Evolutionary conservation across 2,329 filamentous ascomycete species (phyloP).

Genomic region (Colletotrichum filicis): DNA sequence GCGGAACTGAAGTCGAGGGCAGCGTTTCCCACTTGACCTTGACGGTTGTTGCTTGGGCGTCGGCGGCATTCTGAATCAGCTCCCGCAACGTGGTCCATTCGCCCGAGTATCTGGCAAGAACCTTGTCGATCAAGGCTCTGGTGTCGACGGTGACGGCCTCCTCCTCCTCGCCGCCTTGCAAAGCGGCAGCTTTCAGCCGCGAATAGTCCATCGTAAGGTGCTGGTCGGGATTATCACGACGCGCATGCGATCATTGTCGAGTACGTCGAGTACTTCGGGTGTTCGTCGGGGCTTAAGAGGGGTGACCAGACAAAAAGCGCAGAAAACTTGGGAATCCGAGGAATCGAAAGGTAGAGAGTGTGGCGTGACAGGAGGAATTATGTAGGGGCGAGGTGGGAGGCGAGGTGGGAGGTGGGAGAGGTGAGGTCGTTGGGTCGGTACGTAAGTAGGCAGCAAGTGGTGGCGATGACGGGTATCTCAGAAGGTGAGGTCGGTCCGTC

Average conservation of each 20-base stretch:
- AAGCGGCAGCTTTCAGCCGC: slow-evolving; percentile 84
- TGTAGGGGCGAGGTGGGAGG: background rate
- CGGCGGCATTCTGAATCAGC: slow-evolving; percentile 97
- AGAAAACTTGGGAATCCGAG: background rate
- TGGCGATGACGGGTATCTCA: slow-evolving; percentile 5
- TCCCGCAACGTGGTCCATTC: slow-evolving; percentile 94
- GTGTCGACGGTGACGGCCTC: slow-evolving; percentile 99
- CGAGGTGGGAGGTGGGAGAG: background rate
- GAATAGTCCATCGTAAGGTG: slow-evolving; percentile 72
- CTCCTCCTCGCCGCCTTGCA: slow-evolving; percentile 88
- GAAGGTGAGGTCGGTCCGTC: slow-evolving; percentile 5
- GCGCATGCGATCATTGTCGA: slow-evolving; percentile 14
- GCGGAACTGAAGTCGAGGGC: slow-evolving; percentile 82
- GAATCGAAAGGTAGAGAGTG: background rate
- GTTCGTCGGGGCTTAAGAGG: background rate
- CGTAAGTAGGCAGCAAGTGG: background rate
- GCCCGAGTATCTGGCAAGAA: slow-evolving; percentile 93
- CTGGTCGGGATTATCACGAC: slow-evolving; percentile 5
- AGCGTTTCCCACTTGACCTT: slow-evolving; percentile 92
- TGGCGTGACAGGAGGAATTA: background rate
- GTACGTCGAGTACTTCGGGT: background rate
- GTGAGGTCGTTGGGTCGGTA: background rate
- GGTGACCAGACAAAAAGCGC: background rate
- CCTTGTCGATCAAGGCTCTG: slow-evolving; percentile 95
- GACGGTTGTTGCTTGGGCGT: slow-evolving; percentile 91